Conservation (phyloP, 73 alveolate species). For the Effrenium voratum region DNA sequence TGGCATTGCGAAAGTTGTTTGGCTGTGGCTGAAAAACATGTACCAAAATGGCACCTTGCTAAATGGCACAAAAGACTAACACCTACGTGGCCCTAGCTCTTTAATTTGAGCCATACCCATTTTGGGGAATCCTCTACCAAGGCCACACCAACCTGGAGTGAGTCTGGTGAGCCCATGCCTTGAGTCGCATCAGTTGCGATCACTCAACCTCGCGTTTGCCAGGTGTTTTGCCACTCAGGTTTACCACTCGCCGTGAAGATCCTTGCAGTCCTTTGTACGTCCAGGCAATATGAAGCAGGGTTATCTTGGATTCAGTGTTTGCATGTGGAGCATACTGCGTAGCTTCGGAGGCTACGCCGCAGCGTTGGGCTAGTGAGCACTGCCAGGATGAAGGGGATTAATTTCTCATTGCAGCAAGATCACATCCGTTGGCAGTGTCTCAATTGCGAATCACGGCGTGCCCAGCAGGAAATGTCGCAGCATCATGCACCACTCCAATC, state of each 20-base stretch:
- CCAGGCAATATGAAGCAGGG: neutral
- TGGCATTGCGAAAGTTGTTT: neutral
- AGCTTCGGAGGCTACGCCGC: slow-evolving; percentile 53
- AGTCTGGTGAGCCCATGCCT: slow-evolving; percentile 60
- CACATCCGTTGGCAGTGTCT: neutral
- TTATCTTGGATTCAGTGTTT: no score
- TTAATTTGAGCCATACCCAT: no score
- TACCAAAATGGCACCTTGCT: neutral
- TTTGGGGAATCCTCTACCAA: neutral
- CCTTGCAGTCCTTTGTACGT: slow-evolving; percentile 83
- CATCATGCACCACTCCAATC: neutral
- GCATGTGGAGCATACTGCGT: neutral
- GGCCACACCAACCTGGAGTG: slow-evolving; percentile 93
- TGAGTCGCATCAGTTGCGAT: neutral
- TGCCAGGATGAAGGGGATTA: slow-evolving; percentile 19
- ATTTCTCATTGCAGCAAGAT: neutral
- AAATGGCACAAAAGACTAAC: neutral
- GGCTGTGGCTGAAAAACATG: neutral
- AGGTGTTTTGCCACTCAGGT: neutral
- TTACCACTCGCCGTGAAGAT: slow-evolving; percentile 83
- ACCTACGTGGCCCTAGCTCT: neutral
- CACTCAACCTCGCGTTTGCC: neutral
- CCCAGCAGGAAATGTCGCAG: slow-evolving; percentile 42
- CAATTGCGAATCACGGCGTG: neutral
- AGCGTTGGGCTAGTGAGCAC: slow-evolving; percentile 82